These are phyloP conservation scores for Diaporthe velutina DNA, from an alignment of 2,329 filamentous ascomycete species.

Conservation along the genomic window DNA sequence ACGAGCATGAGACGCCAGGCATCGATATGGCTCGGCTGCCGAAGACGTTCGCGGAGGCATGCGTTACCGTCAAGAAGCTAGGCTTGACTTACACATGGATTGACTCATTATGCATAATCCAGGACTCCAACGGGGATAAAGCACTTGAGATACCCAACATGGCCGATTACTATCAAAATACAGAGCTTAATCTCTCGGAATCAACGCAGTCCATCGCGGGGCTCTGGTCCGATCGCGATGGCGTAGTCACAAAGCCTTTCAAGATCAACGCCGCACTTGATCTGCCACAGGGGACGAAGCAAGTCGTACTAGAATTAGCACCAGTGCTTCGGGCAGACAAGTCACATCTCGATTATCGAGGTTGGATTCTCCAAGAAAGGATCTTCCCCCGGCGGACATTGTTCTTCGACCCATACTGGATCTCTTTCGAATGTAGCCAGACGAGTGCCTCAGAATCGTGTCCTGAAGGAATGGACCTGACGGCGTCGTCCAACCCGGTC, in stretches of 20 bases:
- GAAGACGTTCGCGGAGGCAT: conserved; percentile 20
- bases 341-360: conserved; percentile 29
- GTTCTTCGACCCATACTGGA: conserved; percentile 22
- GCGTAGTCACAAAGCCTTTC: background rate
- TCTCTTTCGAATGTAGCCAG: conserved; percentile 25
- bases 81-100: conserved; percentile 33
- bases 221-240: conserved; percentile 24
- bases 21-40: conserved; percentile 5
- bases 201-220: background rate
- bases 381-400: conserved; percentile 22
- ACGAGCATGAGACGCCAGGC: background rate
- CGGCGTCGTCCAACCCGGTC: background rate
- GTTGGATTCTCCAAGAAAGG: conserved; percentile 24
- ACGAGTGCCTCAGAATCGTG: conserved; percentile 20
- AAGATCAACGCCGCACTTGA: background rate
- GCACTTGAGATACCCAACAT: conserved; percentile 27
- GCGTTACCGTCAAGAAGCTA: conserved; percentile 1
- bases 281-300: background rate
- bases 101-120: conserved; percentile 32
- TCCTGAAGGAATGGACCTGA: background rate
- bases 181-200: conserved; percentile 21
- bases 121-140: conserved; percentile 27
- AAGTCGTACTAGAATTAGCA: background rate
- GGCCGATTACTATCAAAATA: conserved; percentile 25
- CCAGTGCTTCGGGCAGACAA: conserved; percentile 15